phyloP scores from a whole-genome alignment of 2,329 filamentous ascomycete species.

The Botrytis cinerea region DNA sequence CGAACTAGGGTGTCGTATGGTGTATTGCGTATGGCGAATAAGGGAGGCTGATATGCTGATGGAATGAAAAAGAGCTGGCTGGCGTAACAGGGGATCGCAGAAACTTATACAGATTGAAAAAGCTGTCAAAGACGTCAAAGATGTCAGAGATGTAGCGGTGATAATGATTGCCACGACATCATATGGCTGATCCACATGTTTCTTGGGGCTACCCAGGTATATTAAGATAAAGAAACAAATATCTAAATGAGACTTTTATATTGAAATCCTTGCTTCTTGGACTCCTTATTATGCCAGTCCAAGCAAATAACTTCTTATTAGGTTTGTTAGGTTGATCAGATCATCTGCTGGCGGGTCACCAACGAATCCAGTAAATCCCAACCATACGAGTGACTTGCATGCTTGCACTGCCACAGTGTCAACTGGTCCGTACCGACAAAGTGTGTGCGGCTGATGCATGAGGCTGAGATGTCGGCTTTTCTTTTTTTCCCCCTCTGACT shows the following conservation, averaged over 20 bases:
- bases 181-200: conserved; percentile 19
- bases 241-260: background rate
- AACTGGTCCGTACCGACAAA: background rate
- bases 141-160: background rate
- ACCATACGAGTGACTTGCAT: background rate
- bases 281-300: background rate
- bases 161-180: conserved; percentile 22
- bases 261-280: conserved; percentile 7
- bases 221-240: background rate
- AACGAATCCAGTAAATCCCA: background rate
- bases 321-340: background rate
- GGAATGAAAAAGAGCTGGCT: background rate
- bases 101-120: conserved; percentile 3
- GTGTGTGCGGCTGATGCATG: background rate
- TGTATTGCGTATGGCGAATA: conserved; percentile 1
- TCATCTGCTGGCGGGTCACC: conserved; percentile 5
- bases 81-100: background rate
- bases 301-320: background rate
- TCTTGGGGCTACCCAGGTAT: background rate
- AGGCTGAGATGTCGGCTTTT: background rate
- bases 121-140: background rate
- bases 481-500: background rate
- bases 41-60: background rate
- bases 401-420: background rate
- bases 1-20: conserved; percentile 4